Evolutionary conservation across 805 yeast species (phyloP).

Genomic region (Metschnikowia noctiluminum): DNA sequence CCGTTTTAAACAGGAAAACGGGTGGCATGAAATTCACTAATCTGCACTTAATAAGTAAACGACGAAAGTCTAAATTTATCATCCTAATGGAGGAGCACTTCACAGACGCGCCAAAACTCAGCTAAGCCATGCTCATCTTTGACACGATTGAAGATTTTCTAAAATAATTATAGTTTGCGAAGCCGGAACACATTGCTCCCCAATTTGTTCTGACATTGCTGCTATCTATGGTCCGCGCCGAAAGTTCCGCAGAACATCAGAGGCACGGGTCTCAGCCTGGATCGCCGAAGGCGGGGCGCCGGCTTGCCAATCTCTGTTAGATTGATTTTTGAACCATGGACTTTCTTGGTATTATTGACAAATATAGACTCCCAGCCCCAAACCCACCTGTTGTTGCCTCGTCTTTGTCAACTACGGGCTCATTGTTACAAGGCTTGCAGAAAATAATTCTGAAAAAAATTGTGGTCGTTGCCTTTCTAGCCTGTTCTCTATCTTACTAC

Average conservation of each 20-base stretch:
- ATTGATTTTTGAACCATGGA: conserved; percentile 6
- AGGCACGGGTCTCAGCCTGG: conserved; percentile 4
- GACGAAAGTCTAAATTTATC: no score
- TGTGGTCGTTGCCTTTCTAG: background rate
- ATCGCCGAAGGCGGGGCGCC: conserved; percentile 8
- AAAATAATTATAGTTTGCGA: no score
- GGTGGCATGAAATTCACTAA: no score
- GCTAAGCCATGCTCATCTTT: no score
- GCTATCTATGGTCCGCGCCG: background rate
- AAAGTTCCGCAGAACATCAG: background rate
- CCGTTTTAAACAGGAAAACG: no score
- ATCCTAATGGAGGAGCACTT: no score
- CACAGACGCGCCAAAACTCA: no score
- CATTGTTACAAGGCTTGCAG: background rate
- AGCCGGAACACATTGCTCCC: background rate
- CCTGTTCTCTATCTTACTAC: conserved; percentile 11
- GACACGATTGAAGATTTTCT: no score
- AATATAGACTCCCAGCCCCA: conserved; percentile 3
- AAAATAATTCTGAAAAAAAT: background rate
- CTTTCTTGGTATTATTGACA: conserved; percentile 9
- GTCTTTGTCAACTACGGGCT: background rate
- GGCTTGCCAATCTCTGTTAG: background rate
- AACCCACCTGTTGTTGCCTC: background rate
- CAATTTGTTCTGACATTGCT: background rate
- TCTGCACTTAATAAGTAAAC: no score